Conservation (phyloP, 768 basidiomycete species). For the Paxillus rubicundulus region DNA sequence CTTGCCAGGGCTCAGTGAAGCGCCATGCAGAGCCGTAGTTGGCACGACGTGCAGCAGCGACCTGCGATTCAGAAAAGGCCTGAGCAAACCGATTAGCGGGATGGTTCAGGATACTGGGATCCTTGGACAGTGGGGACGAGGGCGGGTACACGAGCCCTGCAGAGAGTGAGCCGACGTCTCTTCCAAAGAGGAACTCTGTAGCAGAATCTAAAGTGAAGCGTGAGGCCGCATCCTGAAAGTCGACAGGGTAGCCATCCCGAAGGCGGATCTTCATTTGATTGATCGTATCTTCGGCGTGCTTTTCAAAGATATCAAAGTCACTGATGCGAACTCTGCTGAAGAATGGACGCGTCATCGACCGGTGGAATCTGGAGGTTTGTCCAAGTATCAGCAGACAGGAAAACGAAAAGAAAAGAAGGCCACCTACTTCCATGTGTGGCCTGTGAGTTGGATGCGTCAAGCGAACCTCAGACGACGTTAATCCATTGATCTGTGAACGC, state of each 20-base stretch:
- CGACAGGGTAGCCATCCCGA: conserved; percentile 37
- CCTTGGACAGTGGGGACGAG: conserved; percentile 20
- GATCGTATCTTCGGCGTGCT: conserved; percentile 34
- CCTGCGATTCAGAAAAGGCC: conserved; percentile 41
- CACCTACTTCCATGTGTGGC: conserved; percentile 40
- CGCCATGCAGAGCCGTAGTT: conserved; percentile 45
- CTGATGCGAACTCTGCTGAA: conserved; percentile 39
- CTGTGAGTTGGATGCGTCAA: conserved; percentile 12
- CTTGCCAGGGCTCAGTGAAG: conserved; percentile 42
- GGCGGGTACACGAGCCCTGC: conserved; percentile 38
- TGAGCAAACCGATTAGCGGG: conserved; percentile 36
- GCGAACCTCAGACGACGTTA: background rate
- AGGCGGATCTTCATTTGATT: conserved; percentile 32
- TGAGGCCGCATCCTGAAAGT: conserved; percentile 42
- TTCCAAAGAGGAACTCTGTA: conserved; percentile 55
- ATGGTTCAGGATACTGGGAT: conserved; percentile 24
- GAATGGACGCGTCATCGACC: conserved; percentile 43
- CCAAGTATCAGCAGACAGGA: background rate
- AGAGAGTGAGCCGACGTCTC: conserved; percentile 34
- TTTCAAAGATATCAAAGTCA: conserved; percentile 41
- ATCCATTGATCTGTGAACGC: background rate
- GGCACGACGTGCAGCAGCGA: conserved; percentile 28
- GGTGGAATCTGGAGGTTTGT: conserved; percentile 34
- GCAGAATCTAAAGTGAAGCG: conserved; percentile 58
- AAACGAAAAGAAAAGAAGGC: background rate